Conservation (phyloP, 108 stramenopile genomes). For the Cyclotella kingstonii region DNA sequence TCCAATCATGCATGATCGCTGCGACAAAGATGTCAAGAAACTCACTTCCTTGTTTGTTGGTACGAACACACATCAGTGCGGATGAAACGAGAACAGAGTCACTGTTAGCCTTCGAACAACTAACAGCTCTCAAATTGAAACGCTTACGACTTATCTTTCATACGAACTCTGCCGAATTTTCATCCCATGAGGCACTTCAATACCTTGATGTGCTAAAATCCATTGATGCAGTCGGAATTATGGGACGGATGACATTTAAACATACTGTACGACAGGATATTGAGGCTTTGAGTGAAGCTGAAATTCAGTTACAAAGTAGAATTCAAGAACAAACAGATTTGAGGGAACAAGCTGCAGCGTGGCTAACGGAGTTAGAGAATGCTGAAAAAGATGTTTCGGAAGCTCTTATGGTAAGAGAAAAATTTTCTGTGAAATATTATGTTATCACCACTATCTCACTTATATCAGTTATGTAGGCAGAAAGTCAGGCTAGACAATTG, state of each 20-base stretch:
- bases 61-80: no score
- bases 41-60: no score
- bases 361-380: conserved; percentile 7
- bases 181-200: conserved; percentile 34
- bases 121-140: conserved; percentile 24
- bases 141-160: conserved; percentile 36
- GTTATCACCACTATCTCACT: background rate
- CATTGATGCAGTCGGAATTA: conserved; percentile 16
- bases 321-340: conserved; percentile 15
- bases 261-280: conserved; percentile 35
- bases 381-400: conserved; percentile 12
- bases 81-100: conserved; percentile 35
- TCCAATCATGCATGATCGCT: no score
- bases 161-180: conserved; percentile 20
- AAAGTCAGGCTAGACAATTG: conserved; percentile 9
- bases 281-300: conserved; percentile 24
- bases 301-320: conserved; percentile 18
- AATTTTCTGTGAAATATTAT: no score
- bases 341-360: conserved; percentile 2
- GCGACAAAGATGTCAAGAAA: no score
- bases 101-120: conserved; percentile 10
- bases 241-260: conserved; percentile 26
- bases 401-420: conserved; percentile 6
- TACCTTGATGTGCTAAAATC: conserved; percentile 30
- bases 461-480: conserved; percentile 1